Base-by-base conservation (phyloP, 768 basidiomycete species). In the Lactarius hengduanensis region DNA sequence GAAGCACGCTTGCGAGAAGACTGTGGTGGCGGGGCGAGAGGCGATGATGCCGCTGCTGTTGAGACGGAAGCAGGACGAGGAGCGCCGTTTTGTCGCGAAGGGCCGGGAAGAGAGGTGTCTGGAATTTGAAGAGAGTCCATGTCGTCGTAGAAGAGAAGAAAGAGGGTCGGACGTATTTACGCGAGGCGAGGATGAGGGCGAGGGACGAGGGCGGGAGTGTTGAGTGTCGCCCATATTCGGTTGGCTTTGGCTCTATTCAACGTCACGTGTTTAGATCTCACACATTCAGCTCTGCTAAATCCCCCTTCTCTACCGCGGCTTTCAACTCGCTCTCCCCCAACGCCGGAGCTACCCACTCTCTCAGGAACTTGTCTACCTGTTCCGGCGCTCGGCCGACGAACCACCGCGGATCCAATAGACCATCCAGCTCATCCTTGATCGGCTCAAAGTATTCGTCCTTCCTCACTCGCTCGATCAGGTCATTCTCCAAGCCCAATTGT, bases 321-420 rank as follows among this genome's bases (percentile, higher is more conserved):
- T 83, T 78, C 41, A 87, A 71, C 71, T 89, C 88, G 32, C 75
- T 69, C 36, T 83, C 82, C n/a, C 75, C 80, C 69, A 98, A 77
- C 11, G 89, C 93, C n/a, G 95, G 94, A 61, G 77, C 77, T 26
- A 98, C 94, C 90, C 92, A 95, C 1, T 94, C 91, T 73, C 78
- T 82, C 64, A 98, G 74, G 77, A 99, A 98, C 64, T 75, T 80
- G 76, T 94, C 92, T 15, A 98, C 96, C 80, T 98, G 97, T 75
- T 98, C 87, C 1, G 96, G 94, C 15, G 97, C 97, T 20, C 96
- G 83, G 2, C 97, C 96, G 57, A 97, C 85, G 76, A 98, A 99
- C 62, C 88, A 96, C 69, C 78, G 78, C 34, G 97, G 94, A 57
- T 98, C 88, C 66, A 99, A 80, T 71, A 98, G 77, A 43, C 73